Evolutionary conservation across 179 eudicot genomes (phyloP).

Genomic region (Gypsophila paniculata): DNA sequence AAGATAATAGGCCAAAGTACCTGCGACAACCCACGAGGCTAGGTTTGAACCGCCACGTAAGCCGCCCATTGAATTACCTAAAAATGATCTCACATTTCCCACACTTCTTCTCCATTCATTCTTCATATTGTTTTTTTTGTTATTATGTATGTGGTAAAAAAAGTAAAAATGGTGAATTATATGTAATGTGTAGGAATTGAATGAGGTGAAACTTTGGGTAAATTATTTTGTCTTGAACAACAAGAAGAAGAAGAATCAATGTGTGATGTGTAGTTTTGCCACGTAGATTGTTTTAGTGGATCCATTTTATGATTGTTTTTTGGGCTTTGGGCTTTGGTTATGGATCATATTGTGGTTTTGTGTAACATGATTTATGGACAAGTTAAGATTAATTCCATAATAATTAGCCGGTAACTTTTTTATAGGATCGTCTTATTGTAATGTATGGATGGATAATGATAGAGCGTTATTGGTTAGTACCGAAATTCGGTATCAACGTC

Average conservation of each 20-base stretch:
- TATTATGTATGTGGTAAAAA: neutral
- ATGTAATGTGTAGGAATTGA: too few relatives aligned
- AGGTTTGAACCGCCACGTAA: slow-evolving; percentile 59
- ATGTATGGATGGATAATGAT: too few relatives aligned
- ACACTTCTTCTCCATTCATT: slow-evolving; percentile 41
- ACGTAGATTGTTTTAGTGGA: slow-evolving; percentile 11
- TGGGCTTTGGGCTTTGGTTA: too few relatives aligned
- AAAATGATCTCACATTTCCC: slow-evolving; percentile 55
- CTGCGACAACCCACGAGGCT: slow-evolving; percentile 86
- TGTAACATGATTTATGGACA: too few relatives aligned
- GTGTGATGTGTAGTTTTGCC: slow-evolving; percentile 1
- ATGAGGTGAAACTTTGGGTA: too few relatives aligned
- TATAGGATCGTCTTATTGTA: too few relatives aligned
- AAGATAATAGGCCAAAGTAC: slow-evolving; percentile 70
- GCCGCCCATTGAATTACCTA: slow-evolving; percentile 80
- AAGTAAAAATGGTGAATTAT: neutral
- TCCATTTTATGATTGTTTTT: too few relatives aligned
- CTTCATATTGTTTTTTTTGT: slow-evolving; percentile 6
- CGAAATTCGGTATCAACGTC: too few relatives aligned
- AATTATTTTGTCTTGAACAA: neutral
- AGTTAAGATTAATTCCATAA: too few relatives aligned
- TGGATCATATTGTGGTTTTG: too few relatives aligned
- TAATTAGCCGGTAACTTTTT: too few relatives aligned
- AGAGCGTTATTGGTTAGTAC: too few relatives aligned
- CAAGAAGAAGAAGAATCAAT: neutral